Percentiles rank a stretch among this genome's conserved stretches.
These are phyloP conservation scores for Zymoseptoria pseudotritici DNA, from an alignment of 2,329 filamentous ascomycete species.

Conservation along the genomic window DNA sequence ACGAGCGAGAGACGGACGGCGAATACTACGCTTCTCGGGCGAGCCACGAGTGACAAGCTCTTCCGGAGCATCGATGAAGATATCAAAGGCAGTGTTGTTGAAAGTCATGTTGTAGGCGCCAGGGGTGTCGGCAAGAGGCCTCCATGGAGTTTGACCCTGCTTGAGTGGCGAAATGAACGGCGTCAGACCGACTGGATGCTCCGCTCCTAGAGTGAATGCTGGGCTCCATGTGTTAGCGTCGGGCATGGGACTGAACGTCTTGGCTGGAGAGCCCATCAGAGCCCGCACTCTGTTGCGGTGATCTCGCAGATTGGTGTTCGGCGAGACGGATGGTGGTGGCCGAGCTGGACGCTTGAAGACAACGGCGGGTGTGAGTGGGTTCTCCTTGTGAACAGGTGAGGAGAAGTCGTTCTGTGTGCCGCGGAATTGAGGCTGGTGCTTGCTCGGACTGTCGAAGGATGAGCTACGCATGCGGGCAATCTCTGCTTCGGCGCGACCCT, in stretches of 20 bases:
- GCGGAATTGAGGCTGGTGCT: slow-evolving; percentile 46
- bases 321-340: slow-evolving; percentile 72
- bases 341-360: slow-evolving; percentile 65
- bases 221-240: slow-evolving; percentile 58
- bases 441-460: slow-evolving; percentile 85
- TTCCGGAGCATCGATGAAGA: slow-evolving; percentile 43
- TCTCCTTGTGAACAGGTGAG: slow-evolving; percentile 34
- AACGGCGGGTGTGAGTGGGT: slow-evolving; percentile 72
- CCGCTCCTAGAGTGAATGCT: slow-evolving; percentile 59
- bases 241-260: slow-evolving; percentile 43
- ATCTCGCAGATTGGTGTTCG: slow-evolving; percentile 82
- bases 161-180: slow-evolving; percentile 28
- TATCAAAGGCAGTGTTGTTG: slow-evolving; percentile 45
- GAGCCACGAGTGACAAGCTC: slow-evolving; percentile 50
- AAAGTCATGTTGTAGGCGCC: slow-evolving; percentile 19
- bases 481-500: slow-evolving; percentile 88
- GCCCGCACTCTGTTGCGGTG: slow-evolving; percentile 77
- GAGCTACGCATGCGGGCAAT: slow-evolving; percentile 89
- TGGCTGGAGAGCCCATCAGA: slow-evolving; percentile 72
- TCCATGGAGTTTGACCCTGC: slow-evolving; percentile 29
- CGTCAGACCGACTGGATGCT: slow-evolving; percentile 48
- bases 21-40: slow-evolving; percentile 57
- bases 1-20: slow-evolving; percentile 55
- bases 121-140: slow-evolving; percentile 19
- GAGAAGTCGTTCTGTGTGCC: slow-evolving; percentile 34